A percentile compares a stretch with the other conserved stretches of the same genome.
Evolutionary conservation across 495 filamentous ascomycete species (phyloP).

Genomic region (Tuber microsphaerosporum): DNA sequence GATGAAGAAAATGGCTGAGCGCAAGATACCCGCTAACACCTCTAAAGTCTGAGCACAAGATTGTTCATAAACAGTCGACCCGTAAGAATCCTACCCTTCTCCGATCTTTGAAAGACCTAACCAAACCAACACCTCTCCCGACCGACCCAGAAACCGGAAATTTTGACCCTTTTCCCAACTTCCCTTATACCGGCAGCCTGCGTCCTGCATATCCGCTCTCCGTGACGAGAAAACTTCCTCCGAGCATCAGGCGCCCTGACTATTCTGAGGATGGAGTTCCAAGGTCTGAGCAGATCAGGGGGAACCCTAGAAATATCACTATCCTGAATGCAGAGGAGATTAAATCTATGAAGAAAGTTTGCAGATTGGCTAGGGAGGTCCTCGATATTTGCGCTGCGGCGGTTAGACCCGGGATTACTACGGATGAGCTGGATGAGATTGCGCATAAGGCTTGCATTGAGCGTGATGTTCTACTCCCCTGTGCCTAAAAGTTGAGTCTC

Average conservation of each 20-base stretch:
- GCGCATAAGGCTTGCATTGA: slow-evolving; percentile 95
- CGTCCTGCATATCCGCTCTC: slow-evolving; percentile 89
- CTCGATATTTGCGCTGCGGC: slow-evolving; percentile 82
- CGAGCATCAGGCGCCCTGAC: slow-evolving; percentile 73
- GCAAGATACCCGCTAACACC: slow-evolving; percentile 10
- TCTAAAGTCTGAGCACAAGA: slow-evolving; percentile 72
- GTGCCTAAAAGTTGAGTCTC: background rate
- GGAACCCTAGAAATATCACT: slow-evolving; percentile 59
- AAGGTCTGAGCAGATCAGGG: slow-evolving; percentile 64
- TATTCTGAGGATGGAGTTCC: slow-evolving; percentile 80
- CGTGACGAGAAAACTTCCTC: slow-evolving; percentile 62
- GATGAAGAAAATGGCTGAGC: slow-evolving; percentile 34
- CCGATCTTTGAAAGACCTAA: slow-evolving; percentile 57
- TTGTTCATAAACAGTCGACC: slow-evolving; percentile 72
- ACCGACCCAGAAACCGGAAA: slow-evolving; percentile 81
- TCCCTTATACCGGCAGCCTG: slow-evolving; percentile 68
- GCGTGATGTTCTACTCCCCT: slow-evolving; percentile 59
- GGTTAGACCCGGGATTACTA: slow-evolving; percentile 79
- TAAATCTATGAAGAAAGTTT: slow-evolving; percentile 88
- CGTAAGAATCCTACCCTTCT: slow-evolving; percentile 49
- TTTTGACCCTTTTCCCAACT: slow-evolving; percentile 86
- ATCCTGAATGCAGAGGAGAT: slow-evolving; percentile 72
- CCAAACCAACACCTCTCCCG: slow-evolving; percentile 73
- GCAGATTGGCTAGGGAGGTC: slow-evolving; percentile 79
- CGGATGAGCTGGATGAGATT: slow-evolving; percentile 90